Base-by-base conservation (phyloP, 1,284 basidiomycete genomes). In the Pseudomicrostroma phylloplanum region DNA sequence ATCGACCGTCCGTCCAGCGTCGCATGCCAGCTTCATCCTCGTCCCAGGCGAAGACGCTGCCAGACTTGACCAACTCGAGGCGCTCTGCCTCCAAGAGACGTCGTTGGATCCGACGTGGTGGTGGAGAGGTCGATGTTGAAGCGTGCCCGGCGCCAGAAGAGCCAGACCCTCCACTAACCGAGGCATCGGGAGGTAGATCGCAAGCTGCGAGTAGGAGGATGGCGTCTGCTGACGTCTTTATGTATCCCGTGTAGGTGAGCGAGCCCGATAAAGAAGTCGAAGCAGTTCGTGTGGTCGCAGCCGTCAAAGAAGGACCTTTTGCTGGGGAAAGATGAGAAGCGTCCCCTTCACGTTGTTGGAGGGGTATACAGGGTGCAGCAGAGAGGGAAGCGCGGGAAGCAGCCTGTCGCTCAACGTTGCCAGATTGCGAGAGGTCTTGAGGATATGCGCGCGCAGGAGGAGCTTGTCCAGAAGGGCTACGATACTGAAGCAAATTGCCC, bases 1-100 rank as follows among this genome's bases (percentile, higher is more conserved):
- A 76, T 46, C 80, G 74, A 6, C 82, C 82, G 67, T 83, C 82
- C 6, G 82, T 83, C 82, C 82, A 83, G 11, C 82, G 66, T n/a
- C 81, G 72, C 81, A 83, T 83, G 61, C 76, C 73, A 15, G 77
- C 76, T 61, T 77, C 74, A 57, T 76, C 71, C 57, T 78, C 77
- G 55, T 77, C 75, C 74, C 75, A 78, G 11, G 73, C 76, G 67
- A 78, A 78, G 58, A 78, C 67, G 55, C 69, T 71, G 17, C 77
- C 77, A 3, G 69, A 69, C 55, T 66, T 67, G 54, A 78, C 72
- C 51, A 78, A 51, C 13, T 65, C 65, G n/a, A 71, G 70, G 23
- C 76, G 69, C 56, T 78, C 77, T 26, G 68, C 69, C 43, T 78
- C 77, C 7, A 77, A 62, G 26, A 78, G 61, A 23, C 77, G 65